Evolutionary conservation across 1,284 basidiomycete genomes (phyloP).

Genomic region (Ganoderma sinense): DNA sequence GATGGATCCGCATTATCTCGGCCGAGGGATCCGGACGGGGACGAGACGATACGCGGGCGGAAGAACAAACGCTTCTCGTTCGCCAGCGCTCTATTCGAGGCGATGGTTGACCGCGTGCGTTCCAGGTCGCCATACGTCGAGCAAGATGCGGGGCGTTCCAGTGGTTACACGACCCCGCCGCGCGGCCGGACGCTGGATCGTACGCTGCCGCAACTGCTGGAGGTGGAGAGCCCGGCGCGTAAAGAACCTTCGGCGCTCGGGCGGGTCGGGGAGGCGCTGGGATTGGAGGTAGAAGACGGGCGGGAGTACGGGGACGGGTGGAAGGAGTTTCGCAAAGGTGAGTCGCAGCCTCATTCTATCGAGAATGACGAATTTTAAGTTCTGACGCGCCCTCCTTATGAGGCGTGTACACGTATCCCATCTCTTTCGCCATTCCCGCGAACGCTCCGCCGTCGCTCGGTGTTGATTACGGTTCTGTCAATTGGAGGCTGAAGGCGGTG

Average conservation of each 20-base stretch:
- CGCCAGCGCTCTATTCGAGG: conserved; percentile 46
- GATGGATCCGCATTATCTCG: conserved; percentile 26
- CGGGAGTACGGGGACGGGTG: conserved; percentile 69
- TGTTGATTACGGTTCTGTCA: conserved; percentile 82
- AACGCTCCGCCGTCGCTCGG: conserved; percentile 84
- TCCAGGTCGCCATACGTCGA: conserved; percentile 46
- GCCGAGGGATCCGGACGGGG: conserved; percentile 26
- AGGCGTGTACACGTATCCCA: conserved; percentile 96
- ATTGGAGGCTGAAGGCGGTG: conserved; percentile 84
- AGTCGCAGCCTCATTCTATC: conserved; percentile 26
- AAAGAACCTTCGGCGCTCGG: conserved; percentile 34
- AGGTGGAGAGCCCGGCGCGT: conserved; percentile 30
- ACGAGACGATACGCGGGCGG: conserved; percentile 40
- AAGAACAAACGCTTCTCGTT: conserved; percentile 49
- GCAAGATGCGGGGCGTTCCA: conserved; percentile 12
- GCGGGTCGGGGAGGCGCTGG: conserved; percentile 47
- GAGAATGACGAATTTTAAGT: neutral
- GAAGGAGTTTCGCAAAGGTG: conserved; percentile 92
- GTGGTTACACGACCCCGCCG: conserved; percentile 35
- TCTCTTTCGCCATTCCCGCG: conserved; percentile 88
- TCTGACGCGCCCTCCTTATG: conserved; percentile 14
- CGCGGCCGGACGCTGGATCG: conserved; percentile 32
- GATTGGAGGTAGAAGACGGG: conserved; percentile 52
- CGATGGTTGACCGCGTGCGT: conserved; percentile 50
- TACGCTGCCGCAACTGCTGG: conserved; percentile 30